Conservation (phyloP, 1,139 yeast species). For the Sugiyamaella neomexicana region DNA sequence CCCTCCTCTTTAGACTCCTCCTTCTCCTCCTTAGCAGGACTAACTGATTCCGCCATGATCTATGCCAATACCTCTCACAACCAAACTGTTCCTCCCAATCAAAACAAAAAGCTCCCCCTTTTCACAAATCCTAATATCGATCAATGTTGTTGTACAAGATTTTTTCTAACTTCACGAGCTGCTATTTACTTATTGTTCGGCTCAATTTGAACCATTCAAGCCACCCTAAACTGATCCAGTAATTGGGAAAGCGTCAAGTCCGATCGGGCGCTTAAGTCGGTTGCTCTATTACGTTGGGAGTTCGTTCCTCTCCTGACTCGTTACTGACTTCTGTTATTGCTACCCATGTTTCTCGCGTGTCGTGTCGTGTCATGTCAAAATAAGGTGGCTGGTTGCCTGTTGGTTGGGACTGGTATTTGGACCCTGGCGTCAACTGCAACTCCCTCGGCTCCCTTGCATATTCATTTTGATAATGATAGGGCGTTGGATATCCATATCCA, state of each 20-base stretch:
- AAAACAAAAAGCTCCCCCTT: background rate
- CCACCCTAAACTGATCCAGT: background rate
- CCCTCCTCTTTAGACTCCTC: background rate
- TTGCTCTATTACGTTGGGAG: slow-evolving; percentile 1
- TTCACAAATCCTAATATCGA: background rate
- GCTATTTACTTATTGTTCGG: background rate
- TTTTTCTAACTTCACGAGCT: background rate
- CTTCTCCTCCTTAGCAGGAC: slow-evolving; percentile 6
- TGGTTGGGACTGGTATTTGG: no score
- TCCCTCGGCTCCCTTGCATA: background rate
- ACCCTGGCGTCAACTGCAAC: no score
- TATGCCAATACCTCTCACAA: background rate
- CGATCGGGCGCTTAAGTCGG: background rate
- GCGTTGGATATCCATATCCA: background rate
- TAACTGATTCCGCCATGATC: slow-evolving; percentile 10
- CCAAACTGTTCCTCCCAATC: background rate
- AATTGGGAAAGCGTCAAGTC: background rate
- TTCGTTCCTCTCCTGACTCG: background rate
- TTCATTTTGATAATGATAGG: slow-evolving; percentile 13
- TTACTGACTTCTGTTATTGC: background rate
- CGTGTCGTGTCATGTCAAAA: background rate
- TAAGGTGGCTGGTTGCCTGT: background rate
- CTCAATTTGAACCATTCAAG: background rate
- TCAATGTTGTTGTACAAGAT: background rate
- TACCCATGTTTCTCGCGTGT: background rate